These are phyloP conservation scores for Tylopilus subfusipes DNA, from an alignment of 768 basidiomycete genomes.

Conservation along the genomic window DNA sequence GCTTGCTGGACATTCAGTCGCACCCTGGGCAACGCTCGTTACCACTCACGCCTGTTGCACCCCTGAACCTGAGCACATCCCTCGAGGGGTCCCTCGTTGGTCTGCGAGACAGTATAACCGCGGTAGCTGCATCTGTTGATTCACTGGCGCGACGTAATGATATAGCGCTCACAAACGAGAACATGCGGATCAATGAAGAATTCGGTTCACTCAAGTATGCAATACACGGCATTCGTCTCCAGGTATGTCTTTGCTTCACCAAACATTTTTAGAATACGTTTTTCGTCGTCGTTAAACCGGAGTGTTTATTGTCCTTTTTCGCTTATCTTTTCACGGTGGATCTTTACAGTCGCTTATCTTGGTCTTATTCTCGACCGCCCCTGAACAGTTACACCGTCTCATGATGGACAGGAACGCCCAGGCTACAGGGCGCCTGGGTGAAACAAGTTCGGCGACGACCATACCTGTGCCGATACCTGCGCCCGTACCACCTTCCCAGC, in stretches of 20 bases:
- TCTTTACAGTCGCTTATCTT: constrained; percentile 13
- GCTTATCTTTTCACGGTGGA: constrained; percentile 4
- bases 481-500: constrained; percentile 19
- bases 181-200: constrained; percentile 69
- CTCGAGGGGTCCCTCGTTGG: constrained; percentile 59
- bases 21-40: constrained; percentile 26
- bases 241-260: constrained; percentile 43
- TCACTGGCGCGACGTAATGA: constrained; percentile 60
- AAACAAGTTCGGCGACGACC: constrained; percentile 12
- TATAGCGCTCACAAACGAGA: constrained; percentile 67
- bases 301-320: constrained; percentile 3
- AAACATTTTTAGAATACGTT: neutral
- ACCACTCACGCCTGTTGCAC: constrained; percentile 45
- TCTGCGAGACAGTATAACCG: constrained; percentile 56
- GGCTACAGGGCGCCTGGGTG: constrained; percentile 44
- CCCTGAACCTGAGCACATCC: constrained; percentile 57
- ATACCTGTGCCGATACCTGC: constrained; percentile 22
- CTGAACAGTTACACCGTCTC: constrained; percentile 55
- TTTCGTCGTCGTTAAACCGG: neutral
- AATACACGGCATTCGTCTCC: constrained; percentile 75
- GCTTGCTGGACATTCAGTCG: constrained; percentile 20
- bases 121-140: constrained; percentile 58
- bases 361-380: constrained; percentile 10
- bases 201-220: constrained; percentile 63
- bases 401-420: constrained; percentile 75